A percentile compares a stretch with the other conserved stretches of the same genome.
Evolutionary conservation across 2,329 filamentous ascomycete genomes (phyloP).

Genomic region (Neurospora sp.): DNA sequence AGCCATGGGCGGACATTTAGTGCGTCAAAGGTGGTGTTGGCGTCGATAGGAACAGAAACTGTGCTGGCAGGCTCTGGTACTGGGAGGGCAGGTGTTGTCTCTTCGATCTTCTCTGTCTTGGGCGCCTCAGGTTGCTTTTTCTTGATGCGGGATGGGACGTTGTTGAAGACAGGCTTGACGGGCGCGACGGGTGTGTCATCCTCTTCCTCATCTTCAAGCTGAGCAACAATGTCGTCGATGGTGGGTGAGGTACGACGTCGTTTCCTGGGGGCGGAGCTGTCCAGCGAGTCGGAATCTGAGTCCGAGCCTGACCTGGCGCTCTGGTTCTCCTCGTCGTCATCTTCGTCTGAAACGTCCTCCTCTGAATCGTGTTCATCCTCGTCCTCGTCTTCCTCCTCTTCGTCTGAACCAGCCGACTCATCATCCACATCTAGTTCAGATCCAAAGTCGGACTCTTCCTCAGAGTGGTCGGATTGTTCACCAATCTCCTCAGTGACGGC

Average conservation of each 20-base stretch:
- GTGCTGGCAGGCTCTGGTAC: constrained; percentile 8
- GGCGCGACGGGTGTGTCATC: constrained; percentile 20
- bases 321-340: constrained; percentile 6
- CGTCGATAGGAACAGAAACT: constrained; percentile 43
- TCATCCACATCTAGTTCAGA: neutral
- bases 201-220: constrained; percentile 7
- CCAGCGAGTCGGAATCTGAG: constrained; percentile 19
- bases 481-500: neutral
- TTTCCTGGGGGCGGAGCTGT: constrained; percentile 35
- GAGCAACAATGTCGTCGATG: constrained; percentile 2
- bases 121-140: constrained; percentile 20
- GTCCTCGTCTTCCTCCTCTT: neutral
- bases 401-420: neutral
- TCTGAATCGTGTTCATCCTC: neutral
- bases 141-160: constrained; percentile 44
- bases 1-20: constrained; percentile 79
- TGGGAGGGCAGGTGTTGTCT: neutral
- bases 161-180: constrained; percentile 33
- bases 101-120: constrained; percentile 4
- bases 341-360: neutral
- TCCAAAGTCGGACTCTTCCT: neutral
- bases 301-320: constrained; percentile 4
- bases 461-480: neutral
- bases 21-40: constrained; percentile 57
- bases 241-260: constrained; percentile 30